Evolutionary conservation across 1,284 basidiomycete genomes (phyloP), one percentile per base, ranked within the genome.

Genomic region (Coniophora puteana): DNA sequence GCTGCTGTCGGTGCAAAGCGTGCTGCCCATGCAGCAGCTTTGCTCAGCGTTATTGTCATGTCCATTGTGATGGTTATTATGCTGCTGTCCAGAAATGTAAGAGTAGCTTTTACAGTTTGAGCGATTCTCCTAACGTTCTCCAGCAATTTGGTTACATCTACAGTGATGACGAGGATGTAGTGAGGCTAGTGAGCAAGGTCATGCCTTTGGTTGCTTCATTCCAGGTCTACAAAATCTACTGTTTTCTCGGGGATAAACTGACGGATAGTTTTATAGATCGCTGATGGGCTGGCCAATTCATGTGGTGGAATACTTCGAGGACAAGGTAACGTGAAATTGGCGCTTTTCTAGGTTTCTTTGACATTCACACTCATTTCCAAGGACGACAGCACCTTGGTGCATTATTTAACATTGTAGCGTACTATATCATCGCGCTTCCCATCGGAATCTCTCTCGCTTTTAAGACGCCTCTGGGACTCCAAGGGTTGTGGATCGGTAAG

Each of bases 191-290:
- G 22, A 76, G 77, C 40, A 64, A 72, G 39, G 81, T 89, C 11
- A 84, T 89, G 75, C 87, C 87, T 1, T 71, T 87, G 13, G 83
- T 89, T 1, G 86, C 87, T 3, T 83, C 83, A 0, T 89, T 89
- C 58, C 86, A 89, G 62, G 79, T 81, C 43, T 36, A 60, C 50
- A 13, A 20, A 8, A 23, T 12, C 10, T 8, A 36, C 21, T 16
- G 21, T 20, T 14, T 30, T 29, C 3, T 11, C n/a, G 7, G 18
- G 22, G n/a, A 4, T 28, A 41, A 21, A 24, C 11, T 16, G 14
- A 14, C 7, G 26, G 27, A 16, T 3, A 17, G 16, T 20, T 31
- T 36, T 18, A n/a, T 38, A 73, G 72, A 69, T 78, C 12, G 83
- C 82, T 3, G 84, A 88, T 51, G 85, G 83, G 4, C 62, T 87